Conservation (phyloP, 2,329 filamentous ascomycete species). For the Phaeoacremonium minimum region DNA sequence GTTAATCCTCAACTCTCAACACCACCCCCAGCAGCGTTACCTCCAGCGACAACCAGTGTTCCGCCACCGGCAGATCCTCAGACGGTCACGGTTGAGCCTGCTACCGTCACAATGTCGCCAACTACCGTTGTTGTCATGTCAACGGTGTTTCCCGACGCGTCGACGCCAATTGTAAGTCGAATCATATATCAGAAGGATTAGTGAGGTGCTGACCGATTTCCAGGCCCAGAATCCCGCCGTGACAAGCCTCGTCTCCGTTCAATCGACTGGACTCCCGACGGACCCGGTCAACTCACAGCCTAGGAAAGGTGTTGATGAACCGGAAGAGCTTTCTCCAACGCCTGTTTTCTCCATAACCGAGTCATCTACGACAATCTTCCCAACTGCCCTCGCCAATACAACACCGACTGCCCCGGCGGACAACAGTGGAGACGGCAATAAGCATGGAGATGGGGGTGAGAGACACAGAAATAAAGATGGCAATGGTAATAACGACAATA, state of each 20-base stretch:
- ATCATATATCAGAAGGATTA: too few relatives aligned
- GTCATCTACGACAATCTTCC: not conserved
- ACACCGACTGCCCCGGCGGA: slow-evolving; percentile 6
- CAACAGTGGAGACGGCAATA: slow-evolving; percentile 5
- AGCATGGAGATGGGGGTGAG: not conserved
- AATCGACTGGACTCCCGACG: not conserved
- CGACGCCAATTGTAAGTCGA: slow-evolving; percentile 3
- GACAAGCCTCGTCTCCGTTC: not conserved
- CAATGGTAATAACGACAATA: slow-evolving; percentile 1
- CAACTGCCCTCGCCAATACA: slow-evolving; percentile 4
- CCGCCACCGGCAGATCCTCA: not conserved
- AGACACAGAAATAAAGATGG: not conserved
- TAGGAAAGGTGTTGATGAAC: slow-evolving; percentile 4
- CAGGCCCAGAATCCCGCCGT: not conserved
- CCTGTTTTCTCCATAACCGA: slow-evolving; percentile 1
- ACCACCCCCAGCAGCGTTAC: not conserved
- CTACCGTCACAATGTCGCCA: slow-evolving; percentile 4
- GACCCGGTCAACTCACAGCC: slow-evolving; percentile 3
- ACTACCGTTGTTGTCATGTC: slow-evolving; percentile 10
- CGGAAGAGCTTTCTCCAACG: slow-evolving; percentile 1
- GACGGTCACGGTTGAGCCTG: not conserved
- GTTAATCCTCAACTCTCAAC: not conserved
- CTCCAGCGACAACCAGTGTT: slow-evolving; percentile 2
- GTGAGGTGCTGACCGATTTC: too few relatives aligned
- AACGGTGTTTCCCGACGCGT: slow-evolving; percentile 2